Percentiles rank a stretch among this genome's conserved stretches.
These are phyloP conservation scores for Acanthamoeba sp. DNA, from an alignment of 208 protist genomes.

Conservation along the genomic window DNA sequence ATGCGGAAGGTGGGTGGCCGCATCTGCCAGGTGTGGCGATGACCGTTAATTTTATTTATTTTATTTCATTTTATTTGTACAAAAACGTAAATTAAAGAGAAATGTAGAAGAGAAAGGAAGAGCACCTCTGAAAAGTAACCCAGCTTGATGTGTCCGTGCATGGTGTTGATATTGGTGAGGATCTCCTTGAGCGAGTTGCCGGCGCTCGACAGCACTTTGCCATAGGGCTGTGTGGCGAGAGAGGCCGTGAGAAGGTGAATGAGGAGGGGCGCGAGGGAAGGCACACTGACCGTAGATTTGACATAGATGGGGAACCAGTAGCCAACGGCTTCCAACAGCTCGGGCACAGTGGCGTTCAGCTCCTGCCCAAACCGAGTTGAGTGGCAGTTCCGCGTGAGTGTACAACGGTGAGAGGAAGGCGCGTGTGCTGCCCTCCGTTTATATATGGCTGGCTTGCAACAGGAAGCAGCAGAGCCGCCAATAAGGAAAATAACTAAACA, in stretches of 20 bases:
- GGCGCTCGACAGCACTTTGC: constrained; percentile 46
- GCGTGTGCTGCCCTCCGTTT: not conserved
- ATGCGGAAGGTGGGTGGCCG: constrained; percentile 33
- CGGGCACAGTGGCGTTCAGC: not conserved
- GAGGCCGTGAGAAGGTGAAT: not conserved
- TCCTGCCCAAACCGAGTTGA: not conserved
- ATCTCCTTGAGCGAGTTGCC: constrained; percentile 71
- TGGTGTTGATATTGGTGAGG: constrained; percentile 74
- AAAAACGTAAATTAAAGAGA: not conserved
- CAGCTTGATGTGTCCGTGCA: constrained; percentile 69
- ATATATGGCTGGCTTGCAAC: not conserved
- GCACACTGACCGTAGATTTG: not conserved
- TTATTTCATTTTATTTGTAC: not conserved
- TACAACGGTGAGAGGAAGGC: not conserved
- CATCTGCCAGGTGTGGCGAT: constrained; percentile 42
- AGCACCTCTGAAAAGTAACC: constrained; percentile 64
- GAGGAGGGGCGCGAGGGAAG: not conserved
- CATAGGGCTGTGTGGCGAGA: constrained; percentile 9
- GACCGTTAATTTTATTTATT: no score
- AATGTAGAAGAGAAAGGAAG: not conserved
- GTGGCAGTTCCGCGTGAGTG: no score
- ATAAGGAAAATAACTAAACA: not conserved
- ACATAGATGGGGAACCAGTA: constrained; percentile 71
- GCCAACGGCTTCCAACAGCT: constrained; percentile 54
- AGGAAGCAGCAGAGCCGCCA: not conserved